phyloP scores from a whole-genome alignment of 192 early-diverging fungal genomes.

The Rhizophagus clarus region DNA sequence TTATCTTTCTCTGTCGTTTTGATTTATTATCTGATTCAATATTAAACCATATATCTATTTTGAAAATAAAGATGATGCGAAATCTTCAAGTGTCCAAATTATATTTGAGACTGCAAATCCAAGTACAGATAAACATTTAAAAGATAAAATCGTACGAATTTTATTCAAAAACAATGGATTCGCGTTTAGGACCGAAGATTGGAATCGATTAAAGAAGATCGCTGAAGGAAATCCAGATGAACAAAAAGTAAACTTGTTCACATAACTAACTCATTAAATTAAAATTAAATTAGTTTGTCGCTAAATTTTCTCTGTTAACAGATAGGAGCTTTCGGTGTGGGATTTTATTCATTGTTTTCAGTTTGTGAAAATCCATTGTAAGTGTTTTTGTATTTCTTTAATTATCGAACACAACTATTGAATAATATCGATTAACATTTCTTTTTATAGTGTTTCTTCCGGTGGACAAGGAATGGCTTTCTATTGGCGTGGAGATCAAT shows the following conservation, averaged over 20 bases:
- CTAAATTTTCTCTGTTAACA: slow-evolving; percentile 25
- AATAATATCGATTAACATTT: background rate
- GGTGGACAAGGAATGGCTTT: slow-evolving; percentile 83
- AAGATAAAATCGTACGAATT: slow-evolving; percentile 48
- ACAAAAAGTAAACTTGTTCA: slow-evolving; percentile 35
- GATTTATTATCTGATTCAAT: background rate
- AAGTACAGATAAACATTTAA: slow-evolving; percentile 42
- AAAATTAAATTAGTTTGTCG: background rate
- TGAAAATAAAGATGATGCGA: slow-evolving; percentile 71
- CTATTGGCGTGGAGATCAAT: slow-evolving; percentile 85
- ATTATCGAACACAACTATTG: background rate
- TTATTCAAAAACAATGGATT: slow-evolving; percentile 85
- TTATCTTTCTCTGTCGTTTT: background rate
- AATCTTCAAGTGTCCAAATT: slow-evolving; percentile 57
- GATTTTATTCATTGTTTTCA: slow-evolving; percentile 87
- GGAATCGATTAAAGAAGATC: slow-evolving; percentile 79
- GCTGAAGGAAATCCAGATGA: slow-evolving; percentile 93
- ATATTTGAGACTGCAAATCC: slow-evolving; percentile 54
- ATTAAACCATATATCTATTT: slow-evolving; percentile 5
- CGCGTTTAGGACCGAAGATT: slow-evolving; percentile 80
- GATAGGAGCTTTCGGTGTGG: slow-evolving; percentile 80
- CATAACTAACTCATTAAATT: background rate
- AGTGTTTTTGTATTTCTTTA: slow-evolving; percentile 22
- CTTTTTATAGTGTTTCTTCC: slow-evolving; percentile 59
- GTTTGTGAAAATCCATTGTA: slow-evolving; percentile 89